phyloP scores from a whole-genome alignment of 306 rosid genomes.

The Prunus dulcis region DNA sequence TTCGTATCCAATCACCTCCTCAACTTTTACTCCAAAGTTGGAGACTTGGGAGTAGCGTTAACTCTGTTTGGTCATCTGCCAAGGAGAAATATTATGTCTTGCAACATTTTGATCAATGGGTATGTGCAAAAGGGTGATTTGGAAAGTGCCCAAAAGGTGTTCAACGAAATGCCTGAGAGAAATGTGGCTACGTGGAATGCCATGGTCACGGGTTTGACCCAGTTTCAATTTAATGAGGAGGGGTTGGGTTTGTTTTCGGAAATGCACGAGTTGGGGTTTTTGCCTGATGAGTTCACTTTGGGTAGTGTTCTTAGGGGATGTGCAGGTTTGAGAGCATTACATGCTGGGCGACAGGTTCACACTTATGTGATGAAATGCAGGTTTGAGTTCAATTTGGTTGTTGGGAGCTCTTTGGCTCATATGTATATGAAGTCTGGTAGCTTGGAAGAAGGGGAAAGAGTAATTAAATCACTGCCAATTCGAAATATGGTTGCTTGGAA shows the following conservation, averaged over 20 bases:
- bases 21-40: constrained; percentile 72
- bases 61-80: constrained; percentile 53
- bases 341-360: constrained; percentile 69
- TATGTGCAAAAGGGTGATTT: constrained; percentile 45
- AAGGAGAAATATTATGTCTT: constrained; percentile 69
- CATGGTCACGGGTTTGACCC: constrained; percentile 64
- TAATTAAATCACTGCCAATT: constrained; percentile 59
- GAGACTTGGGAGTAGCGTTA: constrained; percentile 43
- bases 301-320: constrained; percentile 86
- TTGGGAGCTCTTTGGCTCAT: constrained; percentile 82
- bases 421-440: constrained; percentile 87
- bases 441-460: constrained; percentile 64
- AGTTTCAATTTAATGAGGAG: constrained; percentile 61
- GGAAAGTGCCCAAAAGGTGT: constrained; percentile 56
- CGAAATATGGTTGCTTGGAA: constrained; percentile 90
- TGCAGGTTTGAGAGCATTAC: constrained; percentile 61
- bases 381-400: constrained; percentile 66
- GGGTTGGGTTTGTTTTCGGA: constrained; percentile 50
- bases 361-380: constrained; percentile 68
- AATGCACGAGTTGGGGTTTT: constrained; percentile 63
- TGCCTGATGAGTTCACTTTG: constrained; percentile 71
- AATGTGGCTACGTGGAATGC: constrained; percentile 89
- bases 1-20: constrained; percentile 75
- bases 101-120: constrained; percentile 72
- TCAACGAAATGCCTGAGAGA: constrained; percentile 78